Conservation (phyloP, 2,329 filamentous ascomycete genomes). For the Fusarium mundagurra region DNA sequence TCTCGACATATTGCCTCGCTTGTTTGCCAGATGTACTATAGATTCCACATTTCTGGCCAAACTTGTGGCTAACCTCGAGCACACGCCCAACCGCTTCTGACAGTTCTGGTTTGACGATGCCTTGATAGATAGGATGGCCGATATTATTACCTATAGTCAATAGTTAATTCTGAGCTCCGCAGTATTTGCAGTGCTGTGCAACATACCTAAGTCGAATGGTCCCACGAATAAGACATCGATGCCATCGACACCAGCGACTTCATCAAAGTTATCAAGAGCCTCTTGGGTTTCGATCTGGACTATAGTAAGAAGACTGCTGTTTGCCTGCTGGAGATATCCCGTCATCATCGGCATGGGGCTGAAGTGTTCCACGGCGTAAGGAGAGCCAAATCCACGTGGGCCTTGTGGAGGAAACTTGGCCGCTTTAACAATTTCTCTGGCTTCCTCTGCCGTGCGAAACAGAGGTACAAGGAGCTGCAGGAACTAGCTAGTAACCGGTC, state of each 20-base stretch:
- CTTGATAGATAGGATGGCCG: not conserved
- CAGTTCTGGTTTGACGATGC: not conserved
- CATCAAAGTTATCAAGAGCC: not conserved
- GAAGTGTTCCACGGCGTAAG: not conserved
- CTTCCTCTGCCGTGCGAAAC: not conserved
- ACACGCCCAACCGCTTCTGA: not conserved
- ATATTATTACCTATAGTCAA: not conserved
- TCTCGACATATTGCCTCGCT: not conserved
- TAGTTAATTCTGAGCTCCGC: fast-evolving
- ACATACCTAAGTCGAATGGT: not conserved
- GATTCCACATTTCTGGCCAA: not conserved
- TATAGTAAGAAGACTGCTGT: not conserved
- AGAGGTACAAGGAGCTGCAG: not conserved
- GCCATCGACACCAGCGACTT: not conserved
- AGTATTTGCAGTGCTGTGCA: not conserved
- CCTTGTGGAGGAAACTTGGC: not conserved
- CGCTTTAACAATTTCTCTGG: not conserved
- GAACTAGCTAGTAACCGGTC: fast-evolving
- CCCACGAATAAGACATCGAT: not conserved
- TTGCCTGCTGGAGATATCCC: not conserved
- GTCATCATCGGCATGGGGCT: not conserved
- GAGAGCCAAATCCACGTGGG: not conserved
- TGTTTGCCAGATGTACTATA: not conserved
- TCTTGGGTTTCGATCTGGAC: not conserved
- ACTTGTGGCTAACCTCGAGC: not conserved